A percentile compares a stretch with the other conserved stretches of the same genome.
Conservation (phyloP, 73 alveolate species). For the Halteria grandinella region DNA sequence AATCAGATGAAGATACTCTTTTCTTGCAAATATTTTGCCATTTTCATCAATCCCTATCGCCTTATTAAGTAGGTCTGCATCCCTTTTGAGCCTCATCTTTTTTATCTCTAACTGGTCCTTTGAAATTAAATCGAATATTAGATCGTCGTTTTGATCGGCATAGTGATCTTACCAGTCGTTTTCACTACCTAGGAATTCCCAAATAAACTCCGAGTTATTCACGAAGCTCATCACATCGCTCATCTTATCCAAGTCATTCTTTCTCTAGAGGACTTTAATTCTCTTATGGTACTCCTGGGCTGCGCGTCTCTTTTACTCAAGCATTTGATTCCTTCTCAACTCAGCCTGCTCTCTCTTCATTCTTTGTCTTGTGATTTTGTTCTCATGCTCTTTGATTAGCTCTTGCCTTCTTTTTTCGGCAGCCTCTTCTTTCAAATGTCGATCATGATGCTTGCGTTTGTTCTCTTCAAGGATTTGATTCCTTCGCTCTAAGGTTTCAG, state of each 20-base stretch:
- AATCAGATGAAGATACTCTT: background rate
- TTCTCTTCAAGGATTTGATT: constrained; percentile 25
- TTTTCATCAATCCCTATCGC: constrained; percentile 14
- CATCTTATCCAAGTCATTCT: constrained; percentile 29
- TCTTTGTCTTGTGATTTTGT: too few relatives aligned
- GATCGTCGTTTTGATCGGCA: background rate
- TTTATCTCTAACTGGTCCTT: constrained; percentile 26
- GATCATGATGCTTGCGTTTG: constrained; percentile 11
- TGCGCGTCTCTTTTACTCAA: constrained; percentile 22
- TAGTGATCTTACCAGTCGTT: constrained; percentile 29
- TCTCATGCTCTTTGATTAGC: constrained; percentile 3
- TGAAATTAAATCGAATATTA: constrained; percentile 15
- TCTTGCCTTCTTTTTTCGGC: constrained; percentile 51
- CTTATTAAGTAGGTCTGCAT: constrained; percentile 15
- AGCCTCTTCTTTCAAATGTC: constrained; percentile 41
- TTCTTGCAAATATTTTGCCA: constrained; percentile 21
- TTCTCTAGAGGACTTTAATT: constrained; percentile 5
- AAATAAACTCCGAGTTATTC: constrained; percentile 22
- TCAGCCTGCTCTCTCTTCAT: constrained; percentile 48
- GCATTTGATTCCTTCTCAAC: constrained; percentile 10
- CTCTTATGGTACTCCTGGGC: constrained; percentile 21
- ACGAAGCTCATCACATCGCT: constrained; percentile 45
- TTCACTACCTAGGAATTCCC: constrained; percentile 52
- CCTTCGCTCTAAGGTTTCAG: constrained; percentile 49
- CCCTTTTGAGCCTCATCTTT: constrained; percentile 20